phyloP scores from a whole-genome alignment of 495 filamentous ascomycete genomes.

The Lepraria neglecta region DNA sequence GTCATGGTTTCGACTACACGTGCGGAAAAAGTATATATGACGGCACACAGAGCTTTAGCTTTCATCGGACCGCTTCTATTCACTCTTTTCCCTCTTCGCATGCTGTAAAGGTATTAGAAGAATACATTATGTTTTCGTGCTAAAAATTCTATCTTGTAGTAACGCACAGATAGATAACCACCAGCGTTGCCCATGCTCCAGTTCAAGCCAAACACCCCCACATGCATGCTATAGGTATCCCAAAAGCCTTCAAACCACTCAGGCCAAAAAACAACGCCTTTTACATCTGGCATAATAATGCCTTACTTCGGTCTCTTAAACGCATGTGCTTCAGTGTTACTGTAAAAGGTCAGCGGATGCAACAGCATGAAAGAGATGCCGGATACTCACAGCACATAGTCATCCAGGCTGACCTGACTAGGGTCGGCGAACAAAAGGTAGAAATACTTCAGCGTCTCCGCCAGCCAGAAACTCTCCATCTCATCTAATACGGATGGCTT shows the following conservation, averaged over 20 bases:
- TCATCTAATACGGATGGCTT: conserved; percentile 37
- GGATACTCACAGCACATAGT: conserved; percentile 67
- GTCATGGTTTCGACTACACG: neutral
- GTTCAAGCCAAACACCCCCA: neutral
- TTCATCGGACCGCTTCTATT: conserved; percentile 2
- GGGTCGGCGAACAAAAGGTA: conserved; percentile 70
- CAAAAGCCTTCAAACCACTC: neutral
- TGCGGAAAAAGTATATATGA: conserved; percentile 4
- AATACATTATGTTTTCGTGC: neutral
- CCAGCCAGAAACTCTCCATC: conserved; percentile 61
- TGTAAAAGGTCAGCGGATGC: conserved; percentile 26
- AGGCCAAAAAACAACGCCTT: neutral
- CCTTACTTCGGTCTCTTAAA: conserved; percentile 40
- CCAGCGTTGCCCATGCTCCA: neutral
- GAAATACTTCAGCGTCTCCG: conserved; percentile 77
- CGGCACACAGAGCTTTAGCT: neutral
- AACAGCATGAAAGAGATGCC: neutral
- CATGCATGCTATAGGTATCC: conserved; percentile 9
- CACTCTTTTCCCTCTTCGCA: neutral
- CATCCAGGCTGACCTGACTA: conserved; percentile 68
- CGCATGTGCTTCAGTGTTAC: conserved; percentile 53
- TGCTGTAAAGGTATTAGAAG: neutral
- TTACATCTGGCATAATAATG: neutral
- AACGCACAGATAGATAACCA: neutral
- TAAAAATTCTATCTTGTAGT: neutral